Percentiles rank a stretch among this genome's conserved stretches.
These are phyloP conservation scores for Stemphylium lycopersici DNA, from an alignment of 2,329 filamentous ascomycete species.

Conservation along the genomic window DNA sequence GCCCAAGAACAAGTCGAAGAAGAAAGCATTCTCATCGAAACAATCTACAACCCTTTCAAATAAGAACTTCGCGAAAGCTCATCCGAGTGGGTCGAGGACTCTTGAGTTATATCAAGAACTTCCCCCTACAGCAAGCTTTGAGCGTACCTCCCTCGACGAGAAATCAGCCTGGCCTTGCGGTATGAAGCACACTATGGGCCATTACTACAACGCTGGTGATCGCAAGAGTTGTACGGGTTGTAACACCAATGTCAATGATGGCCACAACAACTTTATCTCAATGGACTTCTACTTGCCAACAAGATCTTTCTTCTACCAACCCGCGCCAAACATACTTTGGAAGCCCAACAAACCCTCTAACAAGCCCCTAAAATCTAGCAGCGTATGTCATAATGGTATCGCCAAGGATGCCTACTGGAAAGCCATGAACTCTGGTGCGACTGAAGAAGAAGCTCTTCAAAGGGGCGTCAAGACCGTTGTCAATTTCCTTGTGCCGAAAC, in stretches of 20 bases:
- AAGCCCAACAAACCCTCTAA: conserved; percentile 20
- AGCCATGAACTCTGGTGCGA: conserved; percentile 15
- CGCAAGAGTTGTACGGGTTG: conserved; percentile 33
- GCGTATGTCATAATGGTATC: conserved; percentile 30
- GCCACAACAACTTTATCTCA: background rate
- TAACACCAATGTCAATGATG: conserved; percentile 21
- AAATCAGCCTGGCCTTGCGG: conserved; percentile 35
- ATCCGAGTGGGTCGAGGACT: conserved; percentile 24
- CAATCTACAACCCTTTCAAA: no score
- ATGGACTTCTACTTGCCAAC: conserved; percentile 41
- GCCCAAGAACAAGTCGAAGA: no score
- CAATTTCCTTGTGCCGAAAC: conserved; percentile 19
- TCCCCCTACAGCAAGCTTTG: conserved; percentile 30
- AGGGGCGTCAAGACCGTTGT: conserved; percentile 22
- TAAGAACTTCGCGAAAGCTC: background rate
- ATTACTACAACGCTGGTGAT: conserved; percentile 39
- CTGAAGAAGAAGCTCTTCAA: conserved; percentile 17
- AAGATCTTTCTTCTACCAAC: conserved; percentile 21
- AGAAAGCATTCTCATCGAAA: no score
- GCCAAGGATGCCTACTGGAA: conserved; percentile 35
- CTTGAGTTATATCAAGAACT: conserved; percentile 27
- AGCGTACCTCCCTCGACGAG: conserved; percentile 15
- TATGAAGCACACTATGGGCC: conserved; percentile 32
- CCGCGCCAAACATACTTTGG: conserved; percentile 23
- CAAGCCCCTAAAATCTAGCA: conserved; percentile 8